Evolutionary conservation across 23 red algal genomes (phyloP), one percentile per base, ranked within the genome.

Genomic region (Gracilaria domingensis): DNA sequence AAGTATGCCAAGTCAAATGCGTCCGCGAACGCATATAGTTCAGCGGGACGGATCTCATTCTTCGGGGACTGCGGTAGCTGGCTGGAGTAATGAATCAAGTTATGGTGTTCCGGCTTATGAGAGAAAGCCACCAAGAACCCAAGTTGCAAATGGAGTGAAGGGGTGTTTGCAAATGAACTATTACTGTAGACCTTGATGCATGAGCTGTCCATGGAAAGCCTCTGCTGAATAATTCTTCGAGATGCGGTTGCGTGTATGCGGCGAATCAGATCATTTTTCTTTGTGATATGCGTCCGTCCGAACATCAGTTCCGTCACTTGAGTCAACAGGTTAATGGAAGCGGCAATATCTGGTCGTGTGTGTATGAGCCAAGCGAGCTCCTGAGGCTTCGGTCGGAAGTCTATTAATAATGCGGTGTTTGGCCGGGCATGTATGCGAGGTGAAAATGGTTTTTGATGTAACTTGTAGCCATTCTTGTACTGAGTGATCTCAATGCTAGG

Each of bases 21-120:
- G 38, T 78, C 71, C 50, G 35, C 49, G 75, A 93, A 93, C 1
- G 20, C 90, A 39, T 75, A 93, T 13, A 53, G 20, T 42, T 93
- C 80, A 7, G 66, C 80, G 21, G 49, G 8, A 75, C 48, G 21
- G 90, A 84, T 35, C 79, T 54, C 18, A 56, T 12, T n/a, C 66
- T 51, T 18, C 78, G 80, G 25, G 34, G 73, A 24, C 39, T 84
- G 1, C 83, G 78, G 8, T 84, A 80, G n/a, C n/a, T n/a, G n/a
- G 44, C 76, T 72, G 8, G 24, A 37, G 81, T 86, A 93, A 47
- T 77, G 39, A 4, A 93, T 59, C 0, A 78, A n/a, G 18, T 54
- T 66, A 45, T 21, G 33, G 6, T 34, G 40, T 12, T 54, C 36
- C 17, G 36, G 18, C 0, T 65, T 55, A 45, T 93, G 48, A 33